These are phyloP conservation scores for Penicillium polonicum DNA, from an alignment of 2,329 filamentous ascomycete species.

Conservation along the genomic window DNA sequence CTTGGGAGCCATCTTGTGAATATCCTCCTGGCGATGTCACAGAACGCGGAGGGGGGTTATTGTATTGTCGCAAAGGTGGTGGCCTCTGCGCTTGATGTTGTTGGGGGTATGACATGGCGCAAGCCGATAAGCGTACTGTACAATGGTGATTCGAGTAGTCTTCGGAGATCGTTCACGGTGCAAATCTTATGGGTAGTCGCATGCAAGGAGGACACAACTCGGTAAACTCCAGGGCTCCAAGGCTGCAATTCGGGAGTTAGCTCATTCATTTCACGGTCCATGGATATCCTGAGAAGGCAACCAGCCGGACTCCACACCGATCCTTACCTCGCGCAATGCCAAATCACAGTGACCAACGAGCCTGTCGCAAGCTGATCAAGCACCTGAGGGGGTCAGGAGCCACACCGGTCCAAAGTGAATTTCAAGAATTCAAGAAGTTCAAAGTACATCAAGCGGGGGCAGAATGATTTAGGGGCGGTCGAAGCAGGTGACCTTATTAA, in stretches of 20 bases:
- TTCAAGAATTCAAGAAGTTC: background rate
- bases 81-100: slow-evolving; percentile 31
- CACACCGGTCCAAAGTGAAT: background rate
- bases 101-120: slow-evolving; percentile 40
- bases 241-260: background rate
- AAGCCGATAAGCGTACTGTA: background rate
- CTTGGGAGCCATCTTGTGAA: slow-evolving; percentile 29
- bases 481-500: slow-evolving; percentile 9
- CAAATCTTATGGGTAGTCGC: background rate
- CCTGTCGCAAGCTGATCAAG: background rate
- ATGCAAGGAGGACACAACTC: slow-evolving; percentile 1
- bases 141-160: background rate
- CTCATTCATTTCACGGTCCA: background rate
- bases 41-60: slow-evolving; percentile 19
- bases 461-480: slow-evolving; percentile 10
- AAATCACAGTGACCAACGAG: background rate
- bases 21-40: slow-evolving; percentile 25
- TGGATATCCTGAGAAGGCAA: background rate
- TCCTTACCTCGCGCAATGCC: background rate
- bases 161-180: background rate
- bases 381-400: background rate
- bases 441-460: slow-evolving; percentile 1
- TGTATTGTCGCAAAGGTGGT: slow-evolving; percentile 36
- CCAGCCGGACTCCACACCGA: background rate
- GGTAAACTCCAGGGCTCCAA: background rate